Evolutionary conservation across 2,329 filamentous ascomycete species (phyloP).

Genomic region (Aureobasidium vineae): DNA sequence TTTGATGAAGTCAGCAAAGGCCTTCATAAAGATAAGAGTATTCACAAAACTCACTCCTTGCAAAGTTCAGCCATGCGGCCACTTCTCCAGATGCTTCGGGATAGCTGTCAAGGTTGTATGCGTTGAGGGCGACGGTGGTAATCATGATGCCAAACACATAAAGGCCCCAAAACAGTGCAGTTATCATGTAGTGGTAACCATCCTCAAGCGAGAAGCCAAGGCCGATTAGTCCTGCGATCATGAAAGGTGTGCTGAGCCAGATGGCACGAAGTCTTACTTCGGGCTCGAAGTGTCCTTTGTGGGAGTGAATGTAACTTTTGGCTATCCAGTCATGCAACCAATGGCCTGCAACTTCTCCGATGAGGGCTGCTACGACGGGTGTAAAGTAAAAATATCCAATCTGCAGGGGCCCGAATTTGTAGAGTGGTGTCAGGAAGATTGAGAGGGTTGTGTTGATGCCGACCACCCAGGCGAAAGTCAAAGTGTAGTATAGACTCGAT

Average conservation of each 20-base stretch:
- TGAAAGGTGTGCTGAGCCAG: conserved; percentile 50
- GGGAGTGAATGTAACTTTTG: conserved; percentile 29
- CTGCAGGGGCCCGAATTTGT: conserved; percentile 43
- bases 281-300: conserved; percentile 57
- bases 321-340: conserved; percentile 53
- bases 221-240: conserved; percentile 52
- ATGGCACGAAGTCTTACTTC: conserved; percentile 55
- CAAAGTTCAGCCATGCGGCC: conserved; percentile 53
- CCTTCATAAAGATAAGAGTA: not conserved
- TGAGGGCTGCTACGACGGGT: conserved; percentile 53
- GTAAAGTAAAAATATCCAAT: conserved; percentile 61
- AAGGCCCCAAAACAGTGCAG: conserved; percentile 52
- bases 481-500: conserved; percentile 41
- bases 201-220: conserved; percentile 53
- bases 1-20: not conserved
- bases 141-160: conserved; percentile 59
- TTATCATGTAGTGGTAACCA: conserved; percentile 54
- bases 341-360: conserved; percentile 57
- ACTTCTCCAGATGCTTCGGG: conserved; percentile 57
- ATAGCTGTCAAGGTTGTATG: conserved; percentile 56
- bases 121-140: conserved; percentile 52
- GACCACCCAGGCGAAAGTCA: conserved; percentile 37
- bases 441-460: conserved; percentile 33
- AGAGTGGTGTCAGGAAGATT: conserved; percentile 41
- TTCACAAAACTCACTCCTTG: conserved; percentile 23